Percentiles rank a stretch among this genome's conserved stretches.
Conservation (phyloP, 2,329 filamentous ascomycete genomes). For the Colletotrichum magnum region DNA sequence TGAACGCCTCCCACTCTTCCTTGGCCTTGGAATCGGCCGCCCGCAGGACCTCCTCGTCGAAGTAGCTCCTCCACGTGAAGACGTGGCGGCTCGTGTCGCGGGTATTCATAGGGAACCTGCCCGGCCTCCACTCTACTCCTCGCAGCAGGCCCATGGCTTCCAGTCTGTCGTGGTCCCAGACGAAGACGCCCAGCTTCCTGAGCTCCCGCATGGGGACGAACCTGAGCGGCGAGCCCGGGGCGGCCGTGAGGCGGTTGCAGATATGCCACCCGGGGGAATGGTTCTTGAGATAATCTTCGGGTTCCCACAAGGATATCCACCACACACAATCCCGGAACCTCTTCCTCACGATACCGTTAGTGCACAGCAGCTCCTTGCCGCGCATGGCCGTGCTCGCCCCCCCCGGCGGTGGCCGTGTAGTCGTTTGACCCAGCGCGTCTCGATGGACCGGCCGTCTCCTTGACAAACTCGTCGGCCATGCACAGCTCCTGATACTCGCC, state of each 20-base stretch:
- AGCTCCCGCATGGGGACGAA: background rate
- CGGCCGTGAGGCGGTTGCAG: background rate
- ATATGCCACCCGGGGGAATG: background rate
- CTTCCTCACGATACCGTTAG: background rate
- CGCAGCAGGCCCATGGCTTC: background rate
- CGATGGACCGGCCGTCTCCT: background rate
- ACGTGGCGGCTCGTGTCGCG: background rate
- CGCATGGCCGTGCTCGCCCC: background rate
- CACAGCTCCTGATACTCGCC: background rate
- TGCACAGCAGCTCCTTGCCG: background rate
- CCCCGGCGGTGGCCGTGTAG: too few relatives aligned
- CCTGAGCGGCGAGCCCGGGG: background rate
- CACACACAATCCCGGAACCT: background rate
- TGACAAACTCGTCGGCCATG: background rate
- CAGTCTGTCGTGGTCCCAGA: background rate
- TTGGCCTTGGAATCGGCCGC: background rate
- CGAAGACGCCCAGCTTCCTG: background rate
- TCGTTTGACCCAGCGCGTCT: too few relatives aligned
- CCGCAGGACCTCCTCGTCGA: background rate
- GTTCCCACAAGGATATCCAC: too few relatives aligned
- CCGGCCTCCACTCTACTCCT: background rate
- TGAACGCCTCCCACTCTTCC: background rate
- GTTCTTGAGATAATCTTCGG: background rate
- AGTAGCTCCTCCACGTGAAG: background rate
- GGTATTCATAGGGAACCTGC: background rate